Percentiles rank a stretch among this genome's conserved stretches.
phyloP scores from a whole-genome alignment of 306 rosid genomes.

The Mucuna pruriens region DNA sequence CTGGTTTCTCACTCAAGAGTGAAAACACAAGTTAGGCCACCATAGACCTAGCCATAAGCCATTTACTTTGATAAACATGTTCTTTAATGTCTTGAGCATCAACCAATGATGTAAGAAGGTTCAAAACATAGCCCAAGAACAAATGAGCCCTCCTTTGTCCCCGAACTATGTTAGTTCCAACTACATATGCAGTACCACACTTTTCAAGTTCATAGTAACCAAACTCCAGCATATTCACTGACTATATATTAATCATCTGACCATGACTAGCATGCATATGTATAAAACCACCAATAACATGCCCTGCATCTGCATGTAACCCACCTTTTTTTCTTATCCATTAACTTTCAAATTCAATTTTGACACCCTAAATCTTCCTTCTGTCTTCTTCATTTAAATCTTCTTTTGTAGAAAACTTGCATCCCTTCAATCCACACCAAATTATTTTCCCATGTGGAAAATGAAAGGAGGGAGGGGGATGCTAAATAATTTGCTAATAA shows the following conservation, averaged over 20 bases:
- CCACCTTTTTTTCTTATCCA: neutral
- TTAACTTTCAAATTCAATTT: neutral
- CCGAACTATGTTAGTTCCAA: neutral
- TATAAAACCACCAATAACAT: slow-evolving; percentile 19
- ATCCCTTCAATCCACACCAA: neutral
- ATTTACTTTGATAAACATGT: neutral
- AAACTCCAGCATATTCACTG: neutral
- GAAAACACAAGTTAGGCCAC: slow-evolving; percentile 2
- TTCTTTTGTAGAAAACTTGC: neutral
- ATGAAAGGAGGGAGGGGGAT: neutral
- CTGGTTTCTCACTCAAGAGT: neutral
- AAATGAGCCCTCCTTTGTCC: neutral
- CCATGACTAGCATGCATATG: neutral
- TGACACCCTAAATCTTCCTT: slow-evolving; percentile 3
- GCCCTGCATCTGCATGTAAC: slow-evolving; percentile 2
- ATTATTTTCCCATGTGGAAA: neutral
- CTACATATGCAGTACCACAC: slow-evolving; percentile 1
- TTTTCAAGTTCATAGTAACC: slow-evolving; percentile 20
- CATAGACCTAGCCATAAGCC: neutral
- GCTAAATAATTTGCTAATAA: neutral
- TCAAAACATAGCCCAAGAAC: neutral
- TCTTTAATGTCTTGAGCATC: slow-evolving; percentile 19
- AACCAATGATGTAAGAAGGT: neutral
- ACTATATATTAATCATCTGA: neutral
- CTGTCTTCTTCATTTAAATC: neutral